phyloP scores from a whole-genome alignment of 1,139 yeast species.

The Blastobotrys indianensis region DNA sequence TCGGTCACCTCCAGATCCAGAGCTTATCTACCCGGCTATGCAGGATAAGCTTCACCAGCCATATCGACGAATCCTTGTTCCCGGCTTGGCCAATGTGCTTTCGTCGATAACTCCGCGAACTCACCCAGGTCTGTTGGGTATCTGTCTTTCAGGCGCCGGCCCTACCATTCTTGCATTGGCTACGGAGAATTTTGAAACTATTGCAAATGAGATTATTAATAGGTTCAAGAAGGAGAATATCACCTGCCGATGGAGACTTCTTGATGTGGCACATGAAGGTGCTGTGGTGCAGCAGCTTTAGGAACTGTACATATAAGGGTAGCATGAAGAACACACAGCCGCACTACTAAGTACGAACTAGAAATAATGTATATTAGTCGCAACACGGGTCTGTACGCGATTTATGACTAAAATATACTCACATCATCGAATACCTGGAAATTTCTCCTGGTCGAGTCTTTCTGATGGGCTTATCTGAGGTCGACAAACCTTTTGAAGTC shows the following conservation, averaged over 20 bases:
- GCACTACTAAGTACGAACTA: too few species aligned
- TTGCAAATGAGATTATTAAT: slow-evolving; percentile 67
- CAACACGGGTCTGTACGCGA: too few species aligned
- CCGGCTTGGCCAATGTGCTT: slow-evolving; percentile 81
- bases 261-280: slow-evolving; percentile 85
- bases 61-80: slow-evolving; percentile 81
- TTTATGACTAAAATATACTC: too few species aligned
- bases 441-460: too few species aligned
- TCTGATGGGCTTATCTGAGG: too few species aligned
- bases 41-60: slow-evolving; percentile 96
- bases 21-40: slow-evolving; percentile 87
- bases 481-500: too few species aligned
- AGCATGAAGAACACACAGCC: too few species aligned
- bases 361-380: too few species aligned
- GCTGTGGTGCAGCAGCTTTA: slow-evolving; percentile 37
- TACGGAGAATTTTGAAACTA: slow-evolving; percentile 76
- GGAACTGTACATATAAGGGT: too few species aligned
- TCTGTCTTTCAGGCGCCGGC: slow-evolving; percentile 96
- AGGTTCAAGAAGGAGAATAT: slow-evolving; percentile 65
- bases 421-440: too few species aligned
- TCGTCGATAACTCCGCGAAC: slow-evolving; percentile 74
- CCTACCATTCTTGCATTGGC: slow-evolving; percentile 95
- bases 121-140: slow-evolving; percentile 83
- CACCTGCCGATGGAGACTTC: slow-evolving; percentile 71
- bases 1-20: slow-evolving; percentile 72